Conservation (phyloP, 2,329 filamentous ascomycete species). For the Sarocladium oryzae region DNA sequence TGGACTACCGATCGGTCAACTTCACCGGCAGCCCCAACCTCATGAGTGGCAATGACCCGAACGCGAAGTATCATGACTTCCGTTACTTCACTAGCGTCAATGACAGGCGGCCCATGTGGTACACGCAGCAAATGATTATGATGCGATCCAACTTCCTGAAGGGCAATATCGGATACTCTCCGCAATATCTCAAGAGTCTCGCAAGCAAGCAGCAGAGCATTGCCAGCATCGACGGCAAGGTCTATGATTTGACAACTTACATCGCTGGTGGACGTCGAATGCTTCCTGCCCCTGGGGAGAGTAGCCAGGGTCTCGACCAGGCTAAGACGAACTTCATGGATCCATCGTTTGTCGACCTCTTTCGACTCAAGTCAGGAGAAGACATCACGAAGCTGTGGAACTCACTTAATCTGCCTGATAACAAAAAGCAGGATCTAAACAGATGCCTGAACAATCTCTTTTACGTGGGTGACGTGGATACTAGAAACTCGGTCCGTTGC, state of each 20-base stretch:
- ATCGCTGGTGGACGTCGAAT: conserved; percentile 65
- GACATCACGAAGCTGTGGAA: conserved; percentile 85
- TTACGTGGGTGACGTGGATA: conserved; percentile 88
- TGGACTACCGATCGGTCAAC: conserved; percentile 79
- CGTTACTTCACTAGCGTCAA: conserved; percentile 61
- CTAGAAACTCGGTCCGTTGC: conserved; percentile 77
- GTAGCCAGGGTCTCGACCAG: conserved; percentile 30
- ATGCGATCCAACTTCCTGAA: conserved; percentile 76
- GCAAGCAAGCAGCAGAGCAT: conserved; percentile 59
- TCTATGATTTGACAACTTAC: conserved; percentile 90
- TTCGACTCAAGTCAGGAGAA: conserved; percentile 65
- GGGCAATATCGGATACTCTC: conserved; percentile 78
- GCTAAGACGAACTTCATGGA: conserved; percentile 76
- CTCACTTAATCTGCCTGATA: conserved; percentile 52
- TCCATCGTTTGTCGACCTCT: conserved; percentile 64
- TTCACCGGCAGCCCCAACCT: conserved; percentile 59
- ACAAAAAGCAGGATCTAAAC: conserved; percentile 61
- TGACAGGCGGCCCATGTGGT: conserved; percentile 85
- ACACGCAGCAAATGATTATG: conserved; percentile 76
- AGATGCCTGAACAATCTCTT: conserved; percentile 90
- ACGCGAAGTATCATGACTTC: conserved; percentile 88
- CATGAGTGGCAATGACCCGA: conserved; percentile 61
- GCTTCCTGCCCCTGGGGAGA: conserved; percentile 46
- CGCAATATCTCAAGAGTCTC: conserved; percentile 67
- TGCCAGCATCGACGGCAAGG: conserved; percentile 68